Percentiles rank a stretch among this genome's conserved stretches.
These are phyloP conservation scores for Aspergillus sp. DNA, from an alignment of 2,329 filamentous ascomycete species.

Conservation along the genomic window DNA sequence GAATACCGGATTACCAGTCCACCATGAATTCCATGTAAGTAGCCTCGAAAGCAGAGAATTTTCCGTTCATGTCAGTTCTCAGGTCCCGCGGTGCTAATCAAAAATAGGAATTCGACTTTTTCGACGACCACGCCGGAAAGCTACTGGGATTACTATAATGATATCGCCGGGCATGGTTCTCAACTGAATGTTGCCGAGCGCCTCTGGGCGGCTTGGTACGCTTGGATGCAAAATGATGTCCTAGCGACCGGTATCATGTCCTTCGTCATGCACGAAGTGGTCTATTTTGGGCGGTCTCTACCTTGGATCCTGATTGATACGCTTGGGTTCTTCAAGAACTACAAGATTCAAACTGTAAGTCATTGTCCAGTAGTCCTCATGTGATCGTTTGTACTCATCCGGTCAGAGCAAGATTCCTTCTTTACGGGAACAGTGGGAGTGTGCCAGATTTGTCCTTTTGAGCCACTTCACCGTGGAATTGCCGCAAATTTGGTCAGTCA, in stretches of 20 bases:
- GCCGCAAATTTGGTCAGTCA: constrained; percentile 81
- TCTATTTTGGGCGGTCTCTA: constrained; percentile 90
- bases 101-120: constrained; percentile 47
- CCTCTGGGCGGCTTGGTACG: constrained; percentile 94
- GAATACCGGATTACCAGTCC: background rate
- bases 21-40: constrained; percentile 23
- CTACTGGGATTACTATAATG: constrained; percentile 66
- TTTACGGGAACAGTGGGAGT: constrained; percentile 90
- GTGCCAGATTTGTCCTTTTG: constrained; percentile 86
- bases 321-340: constrained; percentile 84
- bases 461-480: constrained; percentile 98
- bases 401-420: constrained; percentile 78
- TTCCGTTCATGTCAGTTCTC: background rate
- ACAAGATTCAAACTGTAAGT: constrained; percentile 86
- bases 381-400: background rate
- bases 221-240: constrained; percentile 96
- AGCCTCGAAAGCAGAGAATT: background rate
- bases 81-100: background rate
- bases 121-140: constrained; percentile 50
- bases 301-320: constrained; percentile 92
- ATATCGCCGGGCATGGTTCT: constrained; percentile 72
- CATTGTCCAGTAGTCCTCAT: background rate
- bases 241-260: constrained; percentile 97
- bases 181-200: constrained; percentile 83
- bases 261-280: constrained; percentile 87